Base-by-base conservation (phyloP, 805 yeast genomes). In the Nakazawaea pomicola region DNA sequence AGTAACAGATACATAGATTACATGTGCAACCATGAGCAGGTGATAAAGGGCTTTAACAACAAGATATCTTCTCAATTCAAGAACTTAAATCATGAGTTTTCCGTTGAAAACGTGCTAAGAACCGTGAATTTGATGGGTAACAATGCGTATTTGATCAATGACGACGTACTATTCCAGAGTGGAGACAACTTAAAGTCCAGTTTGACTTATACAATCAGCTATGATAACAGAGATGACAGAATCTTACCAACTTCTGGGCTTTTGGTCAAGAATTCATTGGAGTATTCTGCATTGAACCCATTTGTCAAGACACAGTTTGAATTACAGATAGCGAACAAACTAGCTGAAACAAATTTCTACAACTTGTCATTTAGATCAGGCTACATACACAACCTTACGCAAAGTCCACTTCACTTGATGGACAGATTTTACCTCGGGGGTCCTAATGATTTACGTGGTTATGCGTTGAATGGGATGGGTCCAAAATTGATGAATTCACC, bases 361-460 rank as follows among this genome's bases (percentile, higher is more conserved):
- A 41, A 58, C 27, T 29, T 54, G 1, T 47, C 50, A 5, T 46
- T 55, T 6, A 54, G 53, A 39, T 35, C 53, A 1, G 68, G 68
- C 2, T 21, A 57, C 6, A 46, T 57, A 2, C 49, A 44, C 32
- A 32, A 52, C 10, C 29, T 55, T 5, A 19, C 37, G 14, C 45
- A 5, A 8, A 45, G 47, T 17, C 38, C 38, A 10, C 47, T 66
- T 11, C 67, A 61, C 48, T 58, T 76, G 6, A 61, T 76, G 59
- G 82, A 76, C 53, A 58, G 77, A 34, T 76, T 74, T 43, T 72
- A 67, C 49, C 58, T 69, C 3, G 82, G 82, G n/a, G 82, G 82
- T 2, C 74, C 82, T 10, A 76, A 75, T 48, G 81, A 76, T 46
- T 67, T 76, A 7, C 61, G 81, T 33, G 71, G 80, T 1, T 76